Evolutionary conservation across 257 asterid species (phyloP).

Genomic region (Solanum paucissectum): DNA sequence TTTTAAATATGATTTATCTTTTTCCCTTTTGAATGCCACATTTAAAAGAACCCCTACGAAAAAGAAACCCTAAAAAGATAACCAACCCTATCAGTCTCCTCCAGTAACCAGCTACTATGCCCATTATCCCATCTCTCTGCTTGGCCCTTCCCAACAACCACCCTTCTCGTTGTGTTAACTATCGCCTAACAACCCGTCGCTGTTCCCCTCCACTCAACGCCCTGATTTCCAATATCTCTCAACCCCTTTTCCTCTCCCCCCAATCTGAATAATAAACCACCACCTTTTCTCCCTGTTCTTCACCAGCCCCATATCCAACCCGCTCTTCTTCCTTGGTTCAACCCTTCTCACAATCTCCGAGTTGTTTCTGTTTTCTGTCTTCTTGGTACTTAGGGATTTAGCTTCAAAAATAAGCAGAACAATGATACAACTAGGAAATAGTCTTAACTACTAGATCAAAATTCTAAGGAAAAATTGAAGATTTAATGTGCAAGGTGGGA

Average conservation of each 20-base stretch:
- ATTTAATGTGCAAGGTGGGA: neutral
- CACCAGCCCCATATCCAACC: neutral
- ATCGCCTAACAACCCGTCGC: neutral
- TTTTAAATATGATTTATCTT: neutral
- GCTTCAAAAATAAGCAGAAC: neutral
- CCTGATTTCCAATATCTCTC: neutral
- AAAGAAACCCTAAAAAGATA: neutral
- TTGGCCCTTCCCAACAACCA: neutral
- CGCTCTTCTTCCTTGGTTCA: neutral
- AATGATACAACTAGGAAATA: neutral
- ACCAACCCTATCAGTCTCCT: neutral
- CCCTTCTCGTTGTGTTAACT: neutral
- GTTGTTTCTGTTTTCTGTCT: neutral
- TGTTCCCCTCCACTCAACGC: neutral
- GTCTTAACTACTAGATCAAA: neutral
- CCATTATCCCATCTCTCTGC: neutral
- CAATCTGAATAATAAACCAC: neutral
- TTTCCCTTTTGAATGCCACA: neutral
- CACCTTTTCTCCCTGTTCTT: neutral
- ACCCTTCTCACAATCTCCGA: neutral
- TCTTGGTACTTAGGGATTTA: neutral
- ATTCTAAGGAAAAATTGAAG: neutral
- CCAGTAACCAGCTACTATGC: neutral
- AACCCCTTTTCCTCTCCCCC: neutral
- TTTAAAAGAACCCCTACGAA: neutral